Conservation (phyloP, 2,329 filamentous ascomycete genomes). For the Dactylella cylindrospora region DNA sequence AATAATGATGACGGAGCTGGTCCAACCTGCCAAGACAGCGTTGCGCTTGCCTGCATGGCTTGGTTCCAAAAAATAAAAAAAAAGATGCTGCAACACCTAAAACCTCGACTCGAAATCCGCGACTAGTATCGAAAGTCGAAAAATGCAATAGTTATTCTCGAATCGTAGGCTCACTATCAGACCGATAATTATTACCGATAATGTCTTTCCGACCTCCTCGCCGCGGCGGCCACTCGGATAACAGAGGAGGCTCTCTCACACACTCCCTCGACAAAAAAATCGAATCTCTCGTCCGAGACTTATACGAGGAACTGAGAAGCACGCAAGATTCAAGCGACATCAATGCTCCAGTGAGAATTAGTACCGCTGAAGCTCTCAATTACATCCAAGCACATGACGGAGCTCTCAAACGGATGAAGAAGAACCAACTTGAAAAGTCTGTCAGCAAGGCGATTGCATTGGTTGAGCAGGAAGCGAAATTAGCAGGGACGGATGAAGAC, state of each 20-base stretch:
- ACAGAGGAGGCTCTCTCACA: conserved; percentile 20
- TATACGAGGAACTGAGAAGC: conserved; percentile 6
- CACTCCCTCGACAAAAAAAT: conserved; percentile 46
- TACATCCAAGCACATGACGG: conserved; percentile 60
- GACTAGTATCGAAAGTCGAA: too few species aligned
- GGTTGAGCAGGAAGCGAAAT: conserved; percentile 22
- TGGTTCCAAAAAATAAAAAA: too few species aligned
- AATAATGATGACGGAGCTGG: too few species aligned
- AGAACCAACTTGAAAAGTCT: conserved; percentile 72
- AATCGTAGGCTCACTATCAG: too few species aligned
- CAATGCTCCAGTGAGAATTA: conserved; percentile 57
- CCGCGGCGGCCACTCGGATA: conserved; percentile 10
- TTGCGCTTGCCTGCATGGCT: too few species aligned
- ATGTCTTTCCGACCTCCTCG: conserved; percentile 36
- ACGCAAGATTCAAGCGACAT: conserved; percentile 8
- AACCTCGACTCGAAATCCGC: too few species aligned
- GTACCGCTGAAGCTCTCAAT: conserved; percentile 68
- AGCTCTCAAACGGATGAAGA: conserved; percentile 72
- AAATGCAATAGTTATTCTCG: too few species aligned
- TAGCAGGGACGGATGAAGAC: conserved; percentile 10
- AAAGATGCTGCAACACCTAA: too few species aligned
- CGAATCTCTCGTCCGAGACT: conserved; percentile 45
- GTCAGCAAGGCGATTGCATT: conserved; percentile 37
- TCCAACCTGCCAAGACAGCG: too few species aligned
- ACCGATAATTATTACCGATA: neutral